These are phyloP conservation scores for Coniophora puteana DNA, from an alignment of 1,284 basidiomycete genomes.

Conservation along the genomic window DNA sequence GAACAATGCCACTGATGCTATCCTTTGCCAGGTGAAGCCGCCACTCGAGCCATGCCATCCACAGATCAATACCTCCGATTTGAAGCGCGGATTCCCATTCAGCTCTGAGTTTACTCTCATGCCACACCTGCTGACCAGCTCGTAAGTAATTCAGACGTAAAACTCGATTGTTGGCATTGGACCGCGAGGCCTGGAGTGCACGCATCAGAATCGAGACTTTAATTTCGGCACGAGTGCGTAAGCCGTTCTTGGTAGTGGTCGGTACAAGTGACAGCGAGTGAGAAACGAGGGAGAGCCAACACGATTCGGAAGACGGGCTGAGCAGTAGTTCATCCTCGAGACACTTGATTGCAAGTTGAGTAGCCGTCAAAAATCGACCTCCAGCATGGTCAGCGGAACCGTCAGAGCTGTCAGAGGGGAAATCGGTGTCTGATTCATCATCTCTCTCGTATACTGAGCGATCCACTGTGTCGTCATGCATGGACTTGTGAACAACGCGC, in stretches of 20 bases:
- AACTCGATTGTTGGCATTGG: conserved; percentile 43
- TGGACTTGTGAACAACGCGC: conserved; percentile 30
- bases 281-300: conserved; percentile 67
- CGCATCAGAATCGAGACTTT: conserved; percentile 62
- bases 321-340: conserved; percentile 53
- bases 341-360: conserved; percentile 52
- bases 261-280: conserved; percentile 59
- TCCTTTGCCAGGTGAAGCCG: conserved; percentile 42
- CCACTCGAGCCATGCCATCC: conserved; percentile 79
- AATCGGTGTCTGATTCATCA: conserved; percentile 41
- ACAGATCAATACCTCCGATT: conserved; percentile 47
- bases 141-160: conserved; percentile 64
- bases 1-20: conserved; percentile 49
- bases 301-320: conserved; percentile 48
- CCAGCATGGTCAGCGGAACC: conserved; percentile 30
- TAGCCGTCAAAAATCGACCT: conserved; percentile 39
- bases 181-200: conserved; percentile 53
- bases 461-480: conserved; percentile 45
- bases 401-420: conserved; percentile 33
- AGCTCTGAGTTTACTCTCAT: conserved; percentile 42
- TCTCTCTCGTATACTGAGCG: conserved; percentile 42
- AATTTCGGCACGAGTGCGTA: conserved; percentile 64
- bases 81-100: conserved; percentile 75
- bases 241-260: conserved; percentile 57
- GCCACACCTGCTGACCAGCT: conserved; percentile 72